A percentile compares a stretch with the other conserved stretches of the same genome.
Evolutionary conservation across 768 basidiomycete species (phyloP).

Genomic region (Grammothele lineata): DNA sequence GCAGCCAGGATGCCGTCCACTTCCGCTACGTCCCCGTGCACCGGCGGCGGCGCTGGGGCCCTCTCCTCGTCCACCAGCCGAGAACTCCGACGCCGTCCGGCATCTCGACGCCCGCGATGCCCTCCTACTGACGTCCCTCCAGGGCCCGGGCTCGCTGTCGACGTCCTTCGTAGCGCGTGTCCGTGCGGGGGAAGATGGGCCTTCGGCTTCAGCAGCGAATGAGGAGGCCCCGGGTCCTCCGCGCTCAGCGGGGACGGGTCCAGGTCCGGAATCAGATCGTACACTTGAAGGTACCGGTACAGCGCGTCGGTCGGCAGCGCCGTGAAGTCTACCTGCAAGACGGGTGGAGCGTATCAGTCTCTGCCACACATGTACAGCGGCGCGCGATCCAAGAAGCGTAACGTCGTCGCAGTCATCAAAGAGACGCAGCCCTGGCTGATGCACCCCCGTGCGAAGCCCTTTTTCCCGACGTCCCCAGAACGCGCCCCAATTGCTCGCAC

Average conservation of each 20-base stretch:
- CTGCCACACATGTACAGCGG: background rate
- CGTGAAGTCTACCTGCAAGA: constrained; percentile 65
- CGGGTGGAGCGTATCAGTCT: background rate
- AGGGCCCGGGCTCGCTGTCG: constrained; percentile 23
- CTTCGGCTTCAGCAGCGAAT: constrained; percentile 48
- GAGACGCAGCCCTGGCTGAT: background rate
- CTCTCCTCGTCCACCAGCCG: constrained; percentile 64
- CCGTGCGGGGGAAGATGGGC: constrained; percentile 34
- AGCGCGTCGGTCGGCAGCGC: constrained; percentile 62
- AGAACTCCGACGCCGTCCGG: constrained; percentile 66
- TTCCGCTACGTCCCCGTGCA: constrained; percentile 67
- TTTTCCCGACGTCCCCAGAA: too few species aligned
- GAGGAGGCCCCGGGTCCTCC: constrained; percentile 69
- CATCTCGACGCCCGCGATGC: constrained; percentile 69
- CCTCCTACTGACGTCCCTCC: constrained; percentile 45
- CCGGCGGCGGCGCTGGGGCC: constrained; percentile 41
- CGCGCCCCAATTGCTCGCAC: too few species aligned
- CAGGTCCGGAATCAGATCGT: constrained; percentile 66
- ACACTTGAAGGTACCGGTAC: constrained; percentile 69
- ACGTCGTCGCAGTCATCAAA: background rate
- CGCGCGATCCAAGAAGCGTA: background rate
- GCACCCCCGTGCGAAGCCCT: background rate
- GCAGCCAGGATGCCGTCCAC: constrained; percentile 62
- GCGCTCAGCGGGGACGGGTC: constrained; percentile 65
- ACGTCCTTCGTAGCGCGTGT: constrained; percentile 43